Evolutionary conservation across 495 filamentous ascomycete genomes (phyloP).

Genomic region (Hyaloscypha hepaticicola): DNA sequence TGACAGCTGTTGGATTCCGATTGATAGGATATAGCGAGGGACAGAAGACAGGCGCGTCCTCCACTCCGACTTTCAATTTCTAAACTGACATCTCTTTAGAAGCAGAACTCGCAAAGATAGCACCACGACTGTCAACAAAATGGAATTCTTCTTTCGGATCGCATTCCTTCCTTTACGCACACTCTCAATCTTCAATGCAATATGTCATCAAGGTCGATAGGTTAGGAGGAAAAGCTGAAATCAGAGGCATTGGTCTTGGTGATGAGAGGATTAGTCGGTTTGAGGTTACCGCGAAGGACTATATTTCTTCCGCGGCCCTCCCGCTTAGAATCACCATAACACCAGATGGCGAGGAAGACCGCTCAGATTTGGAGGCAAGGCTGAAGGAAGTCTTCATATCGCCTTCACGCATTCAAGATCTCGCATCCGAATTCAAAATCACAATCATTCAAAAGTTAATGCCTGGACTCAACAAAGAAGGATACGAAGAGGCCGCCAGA

Average conservation of each 20-base stretch:
- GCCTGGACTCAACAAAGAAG: conserved; percentile 32
- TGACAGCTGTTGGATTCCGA: conserved; percentile 77
- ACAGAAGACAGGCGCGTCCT: conserved; percentile 56
- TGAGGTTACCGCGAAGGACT: conserved; percentile 75
- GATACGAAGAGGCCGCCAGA: conserved; percentile 34
- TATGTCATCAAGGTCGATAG: conserved; percentile 81
- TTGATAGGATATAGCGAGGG: conserved; percentile 83
- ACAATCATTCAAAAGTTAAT: conserved; percentile 33
- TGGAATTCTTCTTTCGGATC: conserved; percentile 72
- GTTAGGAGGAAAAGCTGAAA: conserved; percentile 77
- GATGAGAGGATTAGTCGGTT: conserved; percentile 79
- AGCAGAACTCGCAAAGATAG: conserved; percentile 39
- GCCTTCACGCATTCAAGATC: conserved; percentile 51
- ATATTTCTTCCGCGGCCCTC: conserved; percentile 53
- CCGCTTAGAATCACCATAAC: conserved; percentile 47
- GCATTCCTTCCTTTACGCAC: conserved; percentile 84
- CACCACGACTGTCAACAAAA: conserved; percentile 64
- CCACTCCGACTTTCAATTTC: background rate
- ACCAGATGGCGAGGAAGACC: conserved; percentile 41
- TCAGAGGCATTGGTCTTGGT: conserved; percentile 73
- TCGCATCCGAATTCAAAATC: conserved; percentile 31
- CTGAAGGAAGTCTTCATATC: conserved; percentile 76
- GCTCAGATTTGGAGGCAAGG: conserved; percentile 39
- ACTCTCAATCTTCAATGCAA: conserved; percentile 82
- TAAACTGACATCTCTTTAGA: conserved; percentile 33